phyloP scores from a whole-genome alignment of 2,329 filamentous ascomycete genomes.

The Sporothrix brasiliensis region DNA sequence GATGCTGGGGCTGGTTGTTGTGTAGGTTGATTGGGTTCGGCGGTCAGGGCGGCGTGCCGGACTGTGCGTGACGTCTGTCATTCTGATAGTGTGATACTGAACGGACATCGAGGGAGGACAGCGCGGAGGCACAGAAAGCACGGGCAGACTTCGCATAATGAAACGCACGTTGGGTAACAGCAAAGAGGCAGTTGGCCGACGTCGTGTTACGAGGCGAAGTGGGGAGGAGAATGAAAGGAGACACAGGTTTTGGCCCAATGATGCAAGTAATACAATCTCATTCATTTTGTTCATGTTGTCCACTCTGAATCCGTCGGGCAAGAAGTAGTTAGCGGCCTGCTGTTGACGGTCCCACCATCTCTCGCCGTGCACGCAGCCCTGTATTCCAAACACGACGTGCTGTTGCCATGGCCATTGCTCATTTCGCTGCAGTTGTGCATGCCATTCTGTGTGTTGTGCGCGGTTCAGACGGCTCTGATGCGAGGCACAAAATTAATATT shows the following conservation, averaged over 20 bases:
- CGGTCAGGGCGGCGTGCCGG: neutral
- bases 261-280: conserved; percentile 1
- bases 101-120: neutral
- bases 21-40: neutral
- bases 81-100: too few species aligned
- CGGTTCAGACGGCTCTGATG: too few species aligned
- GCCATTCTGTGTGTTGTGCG: neutral
- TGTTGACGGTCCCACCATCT: neutral
- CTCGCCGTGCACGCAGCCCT: neutral
- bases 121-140: neutral
- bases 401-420: neutral
- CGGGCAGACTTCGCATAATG: conserved; percentile 19
- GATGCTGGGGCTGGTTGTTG: conserved; percentile 35
- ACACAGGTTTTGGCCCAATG: neutral
- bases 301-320: too few species aligned
- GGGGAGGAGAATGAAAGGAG: neutral
- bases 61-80: neutral
- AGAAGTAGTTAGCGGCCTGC: neutral
- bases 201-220: conserved; percentile 2
- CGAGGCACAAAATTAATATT: neutral
- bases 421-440: neutral
- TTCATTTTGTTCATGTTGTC: neutral
- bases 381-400: conserved; percentile 5
- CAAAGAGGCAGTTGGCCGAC: conserved; percentile 4
- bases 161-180: conserved; percentile 25